phyloP scores from a whole-genome alignment of 495 filamentous ascomycete species.

The Neurospora sp. region DNA sequence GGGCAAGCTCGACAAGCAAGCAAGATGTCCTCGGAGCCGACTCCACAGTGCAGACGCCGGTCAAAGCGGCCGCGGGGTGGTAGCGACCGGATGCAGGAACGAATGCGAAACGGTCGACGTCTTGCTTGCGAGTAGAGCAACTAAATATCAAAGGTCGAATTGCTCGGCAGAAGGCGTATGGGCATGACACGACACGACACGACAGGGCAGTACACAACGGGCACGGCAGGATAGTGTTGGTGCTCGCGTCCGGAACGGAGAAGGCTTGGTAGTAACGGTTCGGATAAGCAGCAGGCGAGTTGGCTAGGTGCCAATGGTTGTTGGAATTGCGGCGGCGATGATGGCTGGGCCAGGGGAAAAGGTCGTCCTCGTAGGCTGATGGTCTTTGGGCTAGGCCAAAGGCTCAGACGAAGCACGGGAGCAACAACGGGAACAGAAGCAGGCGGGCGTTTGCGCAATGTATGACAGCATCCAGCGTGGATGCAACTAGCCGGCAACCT shows the following conservation, averaged over 20 bases:
- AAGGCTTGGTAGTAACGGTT: neutral
- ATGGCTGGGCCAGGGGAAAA: neutral
- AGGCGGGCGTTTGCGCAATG: conserved; percentile 18
- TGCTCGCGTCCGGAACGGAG: neutral
- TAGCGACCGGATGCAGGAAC: conserved; percentile 11
- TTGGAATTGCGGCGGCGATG: neutral
- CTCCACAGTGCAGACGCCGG: conserved; percentile 18
- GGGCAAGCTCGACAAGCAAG: neutral
- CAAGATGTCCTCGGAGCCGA: conserved; percentile 15
- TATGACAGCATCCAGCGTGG: conserved; percentile 18
- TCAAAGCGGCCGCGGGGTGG: conserved; percentile 19
- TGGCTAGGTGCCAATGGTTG: neutral
- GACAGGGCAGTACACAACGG: neutral
- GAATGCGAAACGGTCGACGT: neutral
- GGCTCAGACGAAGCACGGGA: neutral
- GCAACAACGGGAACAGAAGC: neutral
- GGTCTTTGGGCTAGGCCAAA: neutral
- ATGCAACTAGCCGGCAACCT: conserved; percentile 20
- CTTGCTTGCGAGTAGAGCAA: conserved; percentile 6
- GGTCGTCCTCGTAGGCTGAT: neutral
- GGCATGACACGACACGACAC: neutral
- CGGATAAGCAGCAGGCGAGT: neutral
- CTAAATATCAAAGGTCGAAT: conserved; percentile 5
- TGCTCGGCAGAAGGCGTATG: neutral
- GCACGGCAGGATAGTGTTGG: neutral